phyloP scores from a whole-genome alignment of 23 red algal genomes.

The Cyanidiococcus yangmingshanensis region DNA sequence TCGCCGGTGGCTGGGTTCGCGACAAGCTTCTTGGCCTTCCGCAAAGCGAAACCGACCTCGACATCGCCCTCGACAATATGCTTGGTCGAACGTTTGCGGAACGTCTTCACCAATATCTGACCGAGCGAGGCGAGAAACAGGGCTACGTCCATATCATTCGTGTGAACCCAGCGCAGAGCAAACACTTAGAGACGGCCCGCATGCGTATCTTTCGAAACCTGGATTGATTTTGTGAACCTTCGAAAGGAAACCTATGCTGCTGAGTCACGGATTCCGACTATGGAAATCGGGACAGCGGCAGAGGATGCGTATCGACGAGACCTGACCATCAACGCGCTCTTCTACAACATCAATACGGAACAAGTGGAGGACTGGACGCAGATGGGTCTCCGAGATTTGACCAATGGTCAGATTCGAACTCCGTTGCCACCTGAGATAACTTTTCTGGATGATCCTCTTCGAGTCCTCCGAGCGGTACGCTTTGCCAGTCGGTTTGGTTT shows the following conservation, averaged over 20 bases:
- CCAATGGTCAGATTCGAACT: conserved; percentile 56
- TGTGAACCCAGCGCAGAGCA: conserved; percentile 70
- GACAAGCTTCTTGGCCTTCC: conserved; percentile 57
- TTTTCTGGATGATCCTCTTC: conserved; percentile 84
- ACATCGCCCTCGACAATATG: conserved; percentile 84
- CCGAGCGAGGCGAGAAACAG: conserved; percentile 18
- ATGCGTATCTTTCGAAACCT: conserved; percentile 62
- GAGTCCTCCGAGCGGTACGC: conserved; percentile 78
- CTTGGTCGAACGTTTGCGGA: conserved; percentile 71
- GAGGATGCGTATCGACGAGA: conserved; percentile 87
- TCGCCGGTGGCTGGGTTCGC: conserved; percentile 95
- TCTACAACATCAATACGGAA: conserved; percentile 86
- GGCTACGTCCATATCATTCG: conserved; percentile 64
- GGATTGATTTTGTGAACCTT: conserved; percentile 79
- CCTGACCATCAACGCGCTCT: conserved; percentile 92
- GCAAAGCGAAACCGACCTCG: conserved; percentile 51
- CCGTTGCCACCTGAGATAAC: conserved; percentile 69
- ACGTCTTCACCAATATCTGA: conserved; percentile 36
- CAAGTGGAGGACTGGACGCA: conserved; percentile 73
- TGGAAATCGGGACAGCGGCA: conserved; percentile 54
- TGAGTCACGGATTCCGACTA: conserved; percentile 55
- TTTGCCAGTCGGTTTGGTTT: conserved; percentile 77
- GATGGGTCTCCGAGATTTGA: conserved; percentile 52
- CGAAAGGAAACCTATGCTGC: conserved; percentile 86
- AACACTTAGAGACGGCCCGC: conserved; percentile 90